Percentiles rank a stretch among this genome's conserved stretches.
These are phyloP conservation scores for Micractinium sp. DNA, from an alignment of 139 green algal genomes.

Conservation along the genomic window DNA sequence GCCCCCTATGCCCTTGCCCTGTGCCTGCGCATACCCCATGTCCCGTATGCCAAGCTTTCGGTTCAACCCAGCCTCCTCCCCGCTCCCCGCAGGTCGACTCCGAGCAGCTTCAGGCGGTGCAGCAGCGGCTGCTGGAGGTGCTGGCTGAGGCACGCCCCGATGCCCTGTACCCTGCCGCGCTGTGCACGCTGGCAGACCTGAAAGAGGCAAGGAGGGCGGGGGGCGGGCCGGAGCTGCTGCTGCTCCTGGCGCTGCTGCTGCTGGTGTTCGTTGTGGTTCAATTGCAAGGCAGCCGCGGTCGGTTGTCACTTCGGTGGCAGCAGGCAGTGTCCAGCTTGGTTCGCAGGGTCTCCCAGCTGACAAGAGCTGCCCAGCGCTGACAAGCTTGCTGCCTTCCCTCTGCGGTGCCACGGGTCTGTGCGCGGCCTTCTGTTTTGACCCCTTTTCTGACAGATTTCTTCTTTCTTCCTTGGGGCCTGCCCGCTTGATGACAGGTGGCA, in stretches of 20 bases:
- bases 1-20: not conserved
- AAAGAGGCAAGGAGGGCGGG: constrained; percentile 19
- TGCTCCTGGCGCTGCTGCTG: not conserved
- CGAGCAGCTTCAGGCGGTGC: constrained; percentile 38
- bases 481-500: not conserved
- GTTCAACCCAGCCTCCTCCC: not conserved
- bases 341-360: not conserved
- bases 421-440: no score
- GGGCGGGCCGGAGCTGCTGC: not conserved
- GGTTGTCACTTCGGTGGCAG: no score
- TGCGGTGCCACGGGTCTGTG: no score
- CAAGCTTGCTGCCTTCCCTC: not conserved
- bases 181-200: constrained; percentile 49
- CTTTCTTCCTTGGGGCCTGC: not conserved
- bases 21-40: not conserved
- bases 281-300: not conserved
- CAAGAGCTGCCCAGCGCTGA: not conserved
- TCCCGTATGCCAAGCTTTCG: not conserved
- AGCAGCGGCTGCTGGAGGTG: constrained; percentile 40
- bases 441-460: not conserved
- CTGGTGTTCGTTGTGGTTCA: not conserved
- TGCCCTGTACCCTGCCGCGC: constrained; percentile 48
- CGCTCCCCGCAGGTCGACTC: not conserved
- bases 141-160: not conserved
- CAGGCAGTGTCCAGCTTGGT: not conserved